Base-by-base conservation (phyloP, 2,329 filamentous ascomycete genomes). In the Elsinoe perseae region DNA sequence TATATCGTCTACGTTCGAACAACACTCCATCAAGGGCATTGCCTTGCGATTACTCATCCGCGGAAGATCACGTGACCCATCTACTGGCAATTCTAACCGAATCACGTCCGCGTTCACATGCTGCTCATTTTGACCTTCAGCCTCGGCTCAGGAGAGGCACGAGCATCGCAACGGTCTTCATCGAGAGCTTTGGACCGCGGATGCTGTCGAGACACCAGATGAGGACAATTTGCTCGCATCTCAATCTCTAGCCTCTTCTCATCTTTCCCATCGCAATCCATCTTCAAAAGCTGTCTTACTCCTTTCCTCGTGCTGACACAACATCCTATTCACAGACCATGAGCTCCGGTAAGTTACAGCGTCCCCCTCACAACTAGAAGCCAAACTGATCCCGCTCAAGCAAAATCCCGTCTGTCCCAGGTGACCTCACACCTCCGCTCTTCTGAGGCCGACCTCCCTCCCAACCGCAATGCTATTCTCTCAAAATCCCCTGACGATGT, bases 401-500 rank as follows among this genome's bases (percentile, higher is more conserved):
- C 79, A 59, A 76, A 80, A 65, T 76, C 80, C 63, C 80, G 81
- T 64, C 77, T 84, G 50, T 75, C 73, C 58, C 80, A 83, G 68
- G 78, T 84, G 59, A 72, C 76, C 56, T 75, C 76, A 62, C 81
- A 84, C 66, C 71, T 83, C 61, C 68, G 71, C 58, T 67, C 73
- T n/a, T 68, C 69, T 50, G 69, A 69, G 50, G 60, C 61, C 20
- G 61, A 67, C 48, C 64, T 67, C 25, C 68, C 66, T 46, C 67
- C 64, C 56, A 75, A 74, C 54, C 72, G 65, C 61, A 65, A 71
- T 59, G 66, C 69, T 5, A 66, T 80, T 43, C 68, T 79, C 43
- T 69, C 73, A 65, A 79, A 84, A 69, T 74, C 77, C 61, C 76
- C 80, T 48, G 79, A 84, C 70, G 82, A 85, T 68, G 83, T 97